phyloP scores from a whole-genome alignment of 148 eudicot species.

The Fagopyrum homotropicum region DNA sequence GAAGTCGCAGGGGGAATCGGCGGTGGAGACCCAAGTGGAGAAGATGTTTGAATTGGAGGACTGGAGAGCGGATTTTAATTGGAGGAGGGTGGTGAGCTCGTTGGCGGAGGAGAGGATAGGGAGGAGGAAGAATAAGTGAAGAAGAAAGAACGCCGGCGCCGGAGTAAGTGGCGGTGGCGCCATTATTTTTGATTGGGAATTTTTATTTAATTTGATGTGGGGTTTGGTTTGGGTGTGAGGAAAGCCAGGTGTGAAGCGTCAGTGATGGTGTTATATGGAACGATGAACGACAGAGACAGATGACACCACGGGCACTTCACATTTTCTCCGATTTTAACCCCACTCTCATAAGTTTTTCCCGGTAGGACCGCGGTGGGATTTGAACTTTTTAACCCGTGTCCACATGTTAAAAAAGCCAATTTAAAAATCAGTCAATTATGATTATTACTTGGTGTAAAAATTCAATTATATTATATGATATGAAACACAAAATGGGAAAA shows the following conservation, averaged over 20 bases:
- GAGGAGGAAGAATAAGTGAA: slow-evolving; percentile 11
- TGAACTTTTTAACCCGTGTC: too few relatives aligned
- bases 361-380: too few relatives aligned
- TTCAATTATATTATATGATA: too few relatives aligned
- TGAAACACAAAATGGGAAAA: too few relatives aligned
- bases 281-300: not conserved
- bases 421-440: too few relatives aligned
- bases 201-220: not conserved
- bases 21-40: slow-evolving; percentile 28
- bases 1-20: slow-evolving; percentile 23
- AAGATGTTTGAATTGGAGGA: slow-evolving; percentile 27
- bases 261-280: not conserved
- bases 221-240: not conserved
- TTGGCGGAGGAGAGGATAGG: slow-evolving; percentile 14
- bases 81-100: slow-evolving; percentile 25
- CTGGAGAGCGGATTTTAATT: slow-evolving; percentile 30
- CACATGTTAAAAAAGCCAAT: too few relatives aligned
- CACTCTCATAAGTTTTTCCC: too few relatives aligned
- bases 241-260: not conserved
- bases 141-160: not conserved
- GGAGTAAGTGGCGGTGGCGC: not conserved
- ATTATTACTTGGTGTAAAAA: too few relatives aligned
- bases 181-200: not conserved
- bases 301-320: too few relatives aligned
- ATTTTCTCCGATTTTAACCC: too few relatives aligned